phyloP scores from a whole-genome alignment of 306 rosid species.

The Rosa chinensis region DNA sequence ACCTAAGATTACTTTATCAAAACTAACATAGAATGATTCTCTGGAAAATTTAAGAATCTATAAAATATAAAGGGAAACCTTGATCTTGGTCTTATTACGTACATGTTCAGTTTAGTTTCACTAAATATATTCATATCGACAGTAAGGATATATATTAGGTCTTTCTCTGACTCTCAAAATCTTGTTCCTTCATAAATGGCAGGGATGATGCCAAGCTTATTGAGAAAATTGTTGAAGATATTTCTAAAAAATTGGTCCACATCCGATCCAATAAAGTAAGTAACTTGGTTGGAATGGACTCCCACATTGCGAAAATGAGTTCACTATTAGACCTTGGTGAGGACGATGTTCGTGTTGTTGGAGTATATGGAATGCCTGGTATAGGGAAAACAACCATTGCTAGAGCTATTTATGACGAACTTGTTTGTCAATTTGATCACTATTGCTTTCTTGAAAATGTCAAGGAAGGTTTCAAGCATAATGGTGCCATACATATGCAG shows the following conservation, averaged over 20 bases:
- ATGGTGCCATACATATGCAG: neutral
- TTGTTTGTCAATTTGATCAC: neutral
- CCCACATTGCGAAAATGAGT: neutral
- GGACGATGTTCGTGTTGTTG: neutral
- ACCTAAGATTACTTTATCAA: too few relatives aligned
- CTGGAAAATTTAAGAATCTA: too few relatives aligned
- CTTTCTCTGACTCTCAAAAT: too few relatives aligned
- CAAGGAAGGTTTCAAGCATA: neutral
- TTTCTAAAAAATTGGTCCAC: neutral
- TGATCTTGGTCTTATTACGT: too few relatives aligned
- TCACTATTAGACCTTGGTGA: neutral
- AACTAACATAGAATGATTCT: too few relatives aligned
- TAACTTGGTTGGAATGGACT: conserved; percentile 10
- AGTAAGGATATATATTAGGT: too few relatives aligned
- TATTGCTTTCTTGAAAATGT: conserved; percentile 14
- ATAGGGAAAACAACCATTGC: conserved; percentile 19
- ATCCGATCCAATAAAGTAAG: neutral
- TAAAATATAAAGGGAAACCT: too few relatives aligned
- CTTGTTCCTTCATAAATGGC: too few relatives aligned
- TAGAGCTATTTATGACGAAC: neutral
- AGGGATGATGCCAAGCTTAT: neutral
- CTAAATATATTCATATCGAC: too few relatives aligned
- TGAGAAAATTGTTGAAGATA: neutral
- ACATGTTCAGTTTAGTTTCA: too few relatives aligned
- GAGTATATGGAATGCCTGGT: conserved; percentile 14